Conservation (phyloP, 2,329 filamentous ascomycete species). For the Aspergillus versicolor region DNA sequence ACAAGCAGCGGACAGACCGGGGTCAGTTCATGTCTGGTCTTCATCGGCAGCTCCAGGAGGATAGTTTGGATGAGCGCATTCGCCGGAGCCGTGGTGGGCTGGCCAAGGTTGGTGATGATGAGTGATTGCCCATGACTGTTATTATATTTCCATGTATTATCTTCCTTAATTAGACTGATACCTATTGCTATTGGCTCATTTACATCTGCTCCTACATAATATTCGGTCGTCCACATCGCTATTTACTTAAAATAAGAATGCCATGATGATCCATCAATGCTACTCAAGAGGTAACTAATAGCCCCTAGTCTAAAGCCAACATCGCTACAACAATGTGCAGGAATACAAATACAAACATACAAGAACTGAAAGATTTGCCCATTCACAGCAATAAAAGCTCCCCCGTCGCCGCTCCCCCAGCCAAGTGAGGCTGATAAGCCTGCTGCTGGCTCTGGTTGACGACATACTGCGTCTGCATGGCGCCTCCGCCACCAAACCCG, state of each 20-base stretch:
- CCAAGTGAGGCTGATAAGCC: slow-evolving; percentile 67
- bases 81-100: slow-evolving; percentile 35
- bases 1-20: slow-evolving; percentile 42
- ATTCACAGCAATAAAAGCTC: slow-evolving; percentile 67
- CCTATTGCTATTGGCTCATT: background rate
- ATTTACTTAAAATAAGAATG: background rate
- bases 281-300: background rate
- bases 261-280: background rate
- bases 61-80: slow-evolving; percentile 37
- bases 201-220: background rate
- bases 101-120: slow-evolving; percentile 25
- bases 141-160: slow-evolving; percentile 6
- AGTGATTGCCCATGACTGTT: background rate
- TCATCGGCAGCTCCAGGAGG: slow-evolving; percentile 34
- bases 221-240: background rate
- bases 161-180: background rate
- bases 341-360: slow-evolving; percentile 4
- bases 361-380: background rate
- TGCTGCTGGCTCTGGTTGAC: slow-evolving; percentile 82
- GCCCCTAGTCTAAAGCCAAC: background rate
- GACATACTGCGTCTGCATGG: slow-evolving; percentile 56
- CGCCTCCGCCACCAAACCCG: slow-evolving; percentile 62
- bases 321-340: slow-evolving; percentile 1
- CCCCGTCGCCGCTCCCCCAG: slow-evolving; percentile 64
- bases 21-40: slow-evolving; percentile 35